Base-by-base conservation (phyloP, 192 early-diverging fungal species). In the Backusella morwellensis region DNA sequence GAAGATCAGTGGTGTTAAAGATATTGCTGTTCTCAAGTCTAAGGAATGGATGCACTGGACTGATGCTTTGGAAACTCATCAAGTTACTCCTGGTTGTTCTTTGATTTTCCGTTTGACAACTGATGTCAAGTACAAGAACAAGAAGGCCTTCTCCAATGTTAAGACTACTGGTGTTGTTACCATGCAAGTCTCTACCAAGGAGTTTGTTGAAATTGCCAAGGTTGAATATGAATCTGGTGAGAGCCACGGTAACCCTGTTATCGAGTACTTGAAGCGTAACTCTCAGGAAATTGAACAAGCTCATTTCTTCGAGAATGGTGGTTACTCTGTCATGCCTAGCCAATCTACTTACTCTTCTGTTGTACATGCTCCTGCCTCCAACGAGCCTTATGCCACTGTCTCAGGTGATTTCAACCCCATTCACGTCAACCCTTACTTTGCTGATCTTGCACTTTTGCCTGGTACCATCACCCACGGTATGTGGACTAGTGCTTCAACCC, bases 401-500 rank as follows among this genome's bases (percentile, higher is more conserved):
- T 96, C 95, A 15, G 93, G 92, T 72, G 97, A 98, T 81, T 91
- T 92, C 87, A 98, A 98, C 83, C 97, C 97, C 59, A 98, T 98
- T 83, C 97, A 98, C 88, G 94, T 94, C 76, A 96, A 96, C 89
- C 90, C 92, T 68, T 97, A 94, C 91, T 97, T 98, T 90, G 93
- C 96, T 79, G 93, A 95, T 77, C 84, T 95, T 32, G 95, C 96
- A 35, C 87, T 90, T 68, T 91, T 98, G 59, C 95, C 97, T 34
- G 95, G 94, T 69, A 96, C 96, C 36, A 98, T 98, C 76, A 96
- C 96, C 36, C 97, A 98, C 85, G 97, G 97, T 69, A 98, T 98
- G 97, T 98, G 96, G 96, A 98, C 96, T 66, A 92, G 90, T 76
- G 97, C 97, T 6, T 91, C 95, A 19, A 95, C 96, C 66, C 92